Evolutionary conservation across 345 rosid genomes (phyloP), one percentile per base, ranked within the genome.

Genomic region (Lagerstroemia speciosa): DNA sequence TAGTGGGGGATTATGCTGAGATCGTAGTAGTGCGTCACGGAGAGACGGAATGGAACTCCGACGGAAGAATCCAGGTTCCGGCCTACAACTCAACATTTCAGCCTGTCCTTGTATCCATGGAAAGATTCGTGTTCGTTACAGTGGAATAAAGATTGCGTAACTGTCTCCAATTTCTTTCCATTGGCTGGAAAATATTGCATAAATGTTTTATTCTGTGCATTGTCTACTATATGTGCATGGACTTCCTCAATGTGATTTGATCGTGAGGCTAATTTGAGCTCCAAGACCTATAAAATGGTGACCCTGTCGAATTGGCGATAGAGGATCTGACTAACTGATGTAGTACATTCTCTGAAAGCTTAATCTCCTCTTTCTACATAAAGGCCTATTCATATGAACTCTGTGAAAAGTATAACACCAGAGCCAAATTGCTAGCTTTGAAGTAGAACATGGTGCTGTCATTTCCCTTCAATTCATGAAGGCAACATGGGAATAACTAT

Each of bases 11-110:
- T 53, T 64, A 24, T 60, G 60, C 81, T 3, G 72, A 72, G 50
- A 70, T 78, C 58, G 7, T 67, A 6, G 68, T 67, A n/a, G 73
- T 77, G 32, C 70, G 72, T 62, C 81, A 71, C 61, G 76, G 76
- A 19, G 76, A 79, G 68, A 76, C 78, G 0, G 61, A 45, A 6
- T 76, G 75, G 80, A 79, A 73, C 63, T 65, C 72, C 26, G 78
- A 65, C 26, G 36, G 67, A 33, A 71, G 76, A 69, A 58, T 79
- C 70, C 75, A 77, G 78, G 81, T 72, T 60, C 22, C 0, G 46
- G 31, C 27, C 7, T 17, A 27, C 48, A 57, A 15, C 27, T 53
- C 45, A 36, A 3, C 22, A 3, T 58, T n/a, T 32, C 69, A 46
- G 3, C n/a, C 33, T 63, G n/a, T n/a, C n/a, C 20, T 0, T 52